Evolutionary conservation across 2,329 filamentous ascomycete species (phyloP), one percentile per base, ranked within the genome.

Genomic region (Aspergillus transmontanensis): DNA sequence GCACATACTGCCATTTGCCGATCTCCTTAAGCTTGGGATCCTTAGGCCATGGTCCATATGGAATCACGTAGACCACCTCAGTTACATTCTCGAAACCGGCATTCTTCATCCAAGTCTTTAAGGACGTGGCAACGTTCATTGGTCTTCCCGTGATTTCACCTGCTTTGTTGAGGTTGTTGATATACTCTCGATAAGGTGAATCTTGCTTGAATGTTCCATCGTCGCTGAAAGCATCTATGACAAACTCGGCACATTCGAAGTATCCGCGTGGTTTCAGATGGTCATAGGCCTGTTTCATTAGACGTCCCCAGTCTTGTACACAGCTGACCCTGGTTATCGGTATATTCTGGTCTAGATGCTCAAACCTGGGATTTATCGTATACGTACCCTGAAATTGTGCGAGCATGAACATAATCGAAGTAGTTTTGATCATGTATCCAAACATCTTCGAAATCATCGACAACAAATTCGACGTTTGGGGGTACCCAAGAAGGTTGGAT

Each of bases 401-500:
- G 46, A 28, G 26, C 46, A 28, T 50, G 46, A 7, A 50, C 12
- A 28, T 26, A 50, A 28, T 50, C 46, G 11, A 50, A 50, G 23
- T 6, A 28, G 14, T 50, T 30, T 26, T 3, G 0, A 9, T 19
- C 6, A 6, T 50, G 14, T 14, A 50, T 28, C 63, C 74, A 76
- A 0, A 69, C 69, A 26, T 67, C 57, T 39, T 72, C 70, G 26
- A 67, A 62, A 51, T 76, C 74, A 43, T 75, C 72, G 21, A 76
- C 68, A 19, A 74, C 67, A 53, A 76, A 76, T 19, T 64, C 54
- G 16, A 70, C 65, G 60, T 76, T 76, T 5, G 72, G 72, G n/a
- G 73, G 73, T 26, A 59, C 64, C 68, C 68, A 81, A 61, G 74
- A 71, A 6, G 82, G 82, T 65, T 84, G 83, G 58, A 84, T 84